A percentile compares a stretch with the other conserved stretches of the same genome.
Conservation (phyloP, 805 yeast genomes). For the Starmerella asiatica region DNA sequence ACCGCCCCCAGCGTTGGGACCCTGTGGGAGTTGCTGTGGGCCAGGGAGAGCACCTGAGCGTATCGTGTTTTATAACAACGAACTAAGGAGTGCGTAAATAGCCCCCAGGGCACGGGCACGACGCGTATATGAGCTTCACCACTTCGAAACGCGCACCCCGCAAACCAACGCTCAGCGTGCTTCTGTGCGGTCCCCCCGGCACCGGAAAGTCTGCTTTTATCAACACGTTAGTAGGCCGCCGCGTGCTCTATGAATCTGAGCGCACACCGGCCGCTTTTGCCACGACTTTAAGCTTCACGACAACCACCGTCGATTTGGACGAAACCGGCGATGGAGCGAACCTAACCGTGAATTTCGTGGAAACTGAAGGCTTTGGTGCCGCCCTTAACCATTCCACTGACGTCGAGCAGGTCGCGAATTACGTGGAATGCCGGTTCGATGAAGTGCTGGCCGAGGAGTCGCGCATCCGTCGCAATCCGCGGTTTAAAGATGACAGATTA, state of each 20-base stretch:
- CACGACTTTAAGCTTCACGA: slow-evolving; percentile 5
- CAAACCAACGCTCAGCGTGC: slow-evolving; percentile 42
- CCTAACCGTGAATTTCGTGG: slow-evolving; percentile 41
- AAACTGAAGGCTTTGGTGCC: slow-evolving; percentile 69
- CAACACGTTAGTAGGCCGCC: slow-evolving; percentile 36
- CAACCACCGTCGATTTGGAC: slow-evolving; percentile 32
- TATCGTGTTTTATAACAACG: no score
- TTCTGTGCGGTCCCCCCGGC: slow-evolving; percentile 62
- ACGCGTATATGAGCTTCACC: not conserved
- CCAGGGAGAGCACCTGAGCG: no score
- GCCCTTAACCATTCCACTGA: slow-evolving; percentile 47
- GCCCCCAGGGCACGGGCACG: not conserved
- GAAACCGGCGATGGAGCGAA: slow-evolving; percentile 35
- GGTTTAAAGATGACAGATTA: slow-evolving; percentile 57
- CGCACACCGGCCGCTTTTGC: slow-evolving; percentile 1
- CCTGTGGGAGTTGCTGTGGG: no score
- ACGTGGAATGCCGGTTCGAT: slow-evolving; percentile 57
- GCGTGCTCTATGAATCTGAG: slow-evolving; percentile 10
- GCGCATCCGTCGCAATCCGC: slow-evolving; percentile 57
- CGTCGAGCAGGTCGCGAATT: slow-evolving; percentile 38
- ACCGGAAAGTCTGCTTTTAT: slow-evolving; percentile 63
- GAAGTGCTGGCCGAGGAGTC: slow-evolving; percentile 60
- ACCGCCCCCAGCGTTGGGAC: no score
- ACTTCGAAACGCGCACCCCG: slow-evolving; percentile 36
- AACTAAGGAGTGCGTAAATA: no score